Conservation (phyloP, 2,329 filamentous ascomycete species). For the Pseudocercospora crystallina region DNA sequence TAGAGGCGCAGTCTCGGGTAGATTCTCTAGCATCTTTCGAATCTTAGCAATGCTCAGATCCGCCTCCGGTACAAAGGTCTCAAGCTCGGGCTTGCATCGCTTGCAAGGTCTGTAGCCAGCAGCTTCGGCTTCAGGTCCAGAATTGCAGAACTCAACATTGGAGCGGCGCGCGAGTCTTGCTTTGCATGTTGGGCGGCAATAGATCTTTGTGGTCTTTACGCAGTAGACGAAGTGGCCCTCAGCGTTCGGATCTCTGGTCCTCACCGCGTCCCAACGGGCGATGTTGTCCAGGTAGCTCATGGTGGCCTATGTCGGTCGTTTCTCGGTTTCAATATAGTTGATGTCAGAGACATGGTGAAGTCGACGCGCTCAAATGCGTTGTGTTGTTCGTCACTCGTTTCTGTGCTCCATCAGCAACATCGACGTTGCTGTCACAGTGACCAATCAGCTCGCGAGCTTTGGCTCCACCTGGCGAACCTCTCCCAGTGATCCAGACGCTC, state of each 20-base stretch:
- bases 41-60: conserved; percentile 15
- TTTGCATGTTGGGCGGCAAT: conserved; percentile 62
- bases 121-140: conserved; percentile 46
- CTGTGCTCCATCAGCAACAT: too few species aligned
- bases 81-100: conserved; percentile 51
- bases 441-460: background rate
- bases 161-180: conserved; percentile 59
- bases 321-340: too few species aligned
- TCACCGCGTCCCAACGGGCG: conserved; percentile 18
- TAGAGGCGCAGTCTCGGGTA: conserved; percentile 6
- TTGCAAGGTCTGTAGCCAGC: conserved; percentile 59
- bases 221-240: conserved; percentile 52
- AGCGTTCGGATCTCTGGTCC: conserved; percentile 13
- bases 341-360: background rate
- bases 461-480: too few species aligned
- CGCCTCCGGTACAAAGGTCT: conserved; percentile 27
- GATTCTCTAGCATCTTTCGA: conserved; percentile 7
- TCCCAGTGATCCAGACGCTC: too few species aligned
- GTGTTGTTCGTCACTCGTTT: too few species aligned
- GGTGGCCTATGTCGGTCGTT: background rate
- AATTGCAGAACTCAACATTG: conserved; percentile 57
- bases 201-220: conserved; percentile 58
- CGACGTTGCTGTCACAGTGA: conserved; percentile 5
- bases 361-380: background rate
- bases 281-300: background rate